Evolutionary conservation across 2,329 filamentous ascomycete species (phyloP).

Genomic region (Pestalotiopsis sp.): DNA sequence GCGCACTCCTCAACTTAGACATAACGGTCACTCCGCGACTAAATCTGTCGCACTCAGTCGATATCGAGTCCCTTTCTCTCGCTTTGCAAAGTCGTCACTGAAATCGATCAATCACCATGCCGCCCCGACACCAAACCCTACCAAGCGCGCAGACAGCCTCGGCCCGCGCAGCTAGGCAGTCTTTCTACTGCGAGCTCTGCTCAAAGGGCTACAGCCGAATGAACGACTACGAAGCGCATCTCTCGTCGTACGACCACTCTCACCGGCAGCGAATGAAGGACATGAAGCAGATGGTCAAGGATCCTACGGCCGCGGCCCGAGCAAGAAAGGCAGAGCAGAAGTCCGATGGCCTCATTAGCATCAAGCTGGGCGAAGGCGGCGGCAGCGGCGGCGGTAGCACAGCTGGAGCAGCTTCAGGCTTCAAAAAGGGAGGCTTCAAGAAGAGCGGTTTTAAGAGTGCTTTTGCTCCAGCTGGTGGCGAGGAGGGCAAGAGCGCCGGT

Average conservation of each 20-base stretch:
- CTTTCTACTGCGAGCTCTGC: conserved; percentile 87
- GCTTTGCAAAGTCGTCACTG: neutral
- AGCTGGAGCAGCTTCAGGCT: conserved; percentile 45
- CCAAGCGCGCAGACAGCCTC: conserved; percentile 62
- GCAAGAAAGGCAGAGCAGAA: conserved; percentile 73
- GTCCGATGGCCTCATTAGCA: conserved; percentile 69
- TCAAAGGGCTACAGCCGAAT: conserved; percentile 93
- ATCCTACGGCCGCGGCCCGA: conserved; percentile 66
- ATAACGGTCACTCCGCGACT: neutral
- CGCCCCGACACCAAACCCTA: conserved; percentile 56
- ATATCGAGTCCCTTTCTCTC: neutral
- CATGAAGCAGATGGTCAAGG: conserved; percentile 82
- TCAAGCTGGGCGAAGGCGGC: conserved; percentile 55
- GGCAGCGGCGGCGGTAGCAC: conserved; percentile 25
- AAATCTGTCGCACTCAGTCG: neutral
- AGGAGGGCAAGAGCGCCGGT: conserved; percentile 45
- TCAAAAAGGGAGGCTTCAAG: conserved; percentile 75
- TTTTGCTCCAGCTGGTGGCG: conserved; percentile 59
- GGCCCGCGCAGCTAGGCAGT: conserved; percentile 76
- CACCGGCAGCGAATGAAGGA: conserved; percentile 90
- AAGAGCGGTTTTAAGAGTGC: conserved; percentile 84
- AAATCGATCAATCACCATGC: neutral
- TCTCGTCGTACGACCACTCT: conserved; percentile 91
- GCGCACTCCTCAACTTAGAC: neutral
- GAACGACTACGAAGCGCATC: conserved; percentile 95